These are phyloP conservation scores for Cryptosporidium parvum DNA, from an alignment of 169 alveolate species.

Conservation along the genomic window DNA sequence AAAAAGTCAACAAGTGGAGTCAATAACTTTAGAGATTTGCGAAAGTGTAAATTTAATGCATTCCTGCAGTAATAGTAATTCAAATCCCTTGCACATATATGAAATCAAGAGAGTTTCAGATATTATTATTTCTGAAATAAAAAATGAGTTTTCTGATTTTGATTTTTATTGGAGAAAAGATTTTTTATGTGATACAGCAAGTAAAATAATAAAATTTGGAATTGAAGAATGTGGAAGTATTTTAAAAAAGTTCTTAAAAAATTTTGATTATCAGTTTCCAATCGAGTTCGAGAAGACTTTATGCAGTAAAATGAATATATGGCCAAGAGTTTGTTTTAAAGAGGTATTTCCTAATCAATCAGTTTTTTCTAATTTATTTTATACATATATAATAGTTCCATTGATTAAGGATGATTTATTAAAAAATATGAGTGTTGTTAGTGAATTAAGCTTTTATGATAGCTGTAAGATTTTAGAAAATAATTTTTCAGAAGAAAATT, in stretches of 20 bases:
- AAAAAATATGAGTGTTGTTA: background rate
- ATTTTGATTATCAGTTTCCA: slow-evolving; percentile 20
- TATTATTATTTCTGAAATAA: slow-evolving; percentile 22
- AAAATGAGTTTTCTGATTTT: slow-evolving; percentile 36
- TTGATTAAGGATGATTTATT: background rate
- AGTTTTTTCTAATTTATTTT: slow-evolving; percentile 2
- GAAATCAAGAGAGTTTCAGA: slow-evolving; percentile 34
- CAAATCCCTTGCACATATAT: background rate
- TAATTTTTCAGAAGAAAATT: background rate
- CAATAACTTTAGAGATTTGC: background rate
- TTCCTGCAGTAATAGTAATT: background rate
- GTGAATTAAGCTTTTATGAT: slow-evolving; percentile 5
- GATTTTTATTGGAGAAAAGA: slow-evolving; percentile 28
- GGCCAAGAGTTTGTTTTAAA: slow-evolving; percentile 44
- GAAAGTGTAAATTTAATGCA: slow-evolving; percentile 13
- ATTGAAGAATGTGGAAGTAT: slow-evolving; percentile 5
- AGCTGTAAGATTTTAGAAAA: slow-evolving; percentile 16
- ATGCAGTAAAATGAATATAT: slow-evolving; percentile 29
- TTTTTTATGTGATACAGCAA: slow-evolving; percentile 15
- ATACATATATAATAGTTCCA: slow-evolving; percentile 1
- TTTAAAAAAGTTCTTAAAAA: background rate
- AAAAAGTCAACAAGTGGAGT: background rate
- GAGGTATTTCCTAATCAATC: slow-evolving; percentile 50
- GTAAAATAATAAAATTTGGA: slow-evolving; percentile 8
- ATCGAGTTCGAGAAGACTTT: slow-evolving; percentile 12